Conservation (phyloP, 805 yeast species). For the Saccharomycopsis fermentans region DNA sequence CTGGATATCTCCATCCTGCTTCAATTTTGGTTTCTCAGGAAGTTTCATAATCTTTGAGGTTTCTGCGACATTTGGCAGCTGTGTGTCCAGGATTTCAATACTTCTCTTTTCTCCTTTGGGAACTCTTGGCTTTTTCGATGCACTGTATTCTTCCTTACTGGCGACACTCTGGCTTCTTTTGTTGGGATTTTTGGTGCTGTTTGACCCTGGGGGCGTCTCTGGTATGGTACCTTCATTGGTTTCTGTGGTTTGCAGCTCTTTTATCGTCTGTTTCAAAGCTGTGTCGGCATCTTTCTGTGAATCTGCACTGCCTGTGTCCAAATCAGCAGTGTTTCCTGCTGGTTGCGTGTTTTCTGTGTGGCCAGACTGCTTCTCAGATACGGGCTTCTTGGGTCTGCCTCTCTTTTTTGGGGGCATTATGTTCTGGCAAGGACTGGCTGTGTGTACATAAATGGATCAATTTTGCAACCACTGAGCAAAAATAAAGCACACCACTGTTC, state of each 20-base stretch:
- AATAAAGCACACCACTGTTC: no score
- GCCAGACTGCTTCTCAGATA: no score
- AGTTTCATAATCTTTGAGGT: background rate
- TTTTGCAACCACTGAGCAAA: no score
- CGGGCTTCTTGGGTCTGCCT: background rate
- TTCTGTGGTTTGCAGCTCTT: background rate
- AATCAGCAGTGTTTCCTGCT: no score
- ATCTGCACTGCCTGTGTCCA: no score
- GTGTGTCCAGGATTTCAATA: background rate
- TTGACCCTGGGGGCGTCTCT: no score
- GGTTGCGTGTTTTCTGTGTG: no score
- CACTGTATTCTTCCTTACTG: background rate
- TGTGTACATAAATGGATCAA: no score
- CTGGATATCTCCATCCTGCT: constrained; percentile 3
- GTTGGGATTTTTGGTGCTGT: background rate
- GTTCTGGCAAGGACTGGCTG: background rate
- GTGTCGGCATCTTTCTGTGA: background rate
- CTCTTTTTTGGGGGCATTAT: background rate
- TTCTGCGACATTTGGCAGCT: background rate
- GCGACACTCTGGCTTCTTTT: background rate
- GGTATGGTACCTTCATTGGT: background rate
- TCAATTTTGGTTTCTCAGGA: background rate
- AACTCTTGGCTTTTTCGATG: background rate
- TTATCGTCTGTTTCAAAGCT: background rate
- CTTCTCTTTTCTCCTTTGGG: background rate